phyloP scores from a whole-genome alignment of 257 asterid species.

The Knoxia roxburghii region DNA sequence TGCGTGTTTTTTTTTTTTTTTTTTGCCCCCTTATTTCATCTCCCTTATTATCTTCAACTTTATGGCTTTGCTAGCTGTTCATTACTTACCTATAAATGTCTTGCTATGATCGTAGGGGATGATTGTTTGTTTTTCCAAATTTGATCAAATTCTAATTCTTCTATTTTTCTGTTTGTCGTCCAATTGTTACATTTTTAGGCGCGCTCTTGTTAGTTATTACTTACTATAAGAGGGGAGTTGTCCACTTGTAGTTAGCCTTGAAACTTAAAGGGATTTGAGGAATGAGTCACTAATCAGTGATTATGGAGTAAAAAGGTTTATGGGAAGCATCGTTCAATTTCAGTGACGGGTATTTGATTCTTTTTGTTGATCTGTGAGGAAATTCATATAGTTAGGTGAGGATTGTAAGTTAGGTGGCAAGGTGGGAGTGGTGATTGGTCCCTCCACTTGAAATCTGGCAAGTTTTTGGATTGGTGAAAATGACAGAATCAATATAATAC shows the following conservation, averaged over 20 bases:
- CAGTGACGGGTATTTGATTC: not conserved
- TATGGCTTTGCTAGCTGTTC: not conserved
- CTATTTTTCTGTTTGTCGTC: not conserved
- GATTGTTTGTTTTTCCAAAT: not conserved
- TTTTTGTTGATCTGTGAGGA: not conserved
- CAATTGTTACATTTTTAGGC: not conserved
- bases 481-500: not conserved
- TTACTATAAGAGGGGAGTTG: too few relatives aligned
- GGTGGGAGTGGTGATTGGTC: slow-evolving; percentile 5
- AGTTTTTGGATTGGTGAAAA: not conserved
- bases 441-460: not conserved
- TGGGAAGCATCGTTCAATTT: not conserved
- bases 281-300: not conserved
- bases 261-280: too few relatives aligned
- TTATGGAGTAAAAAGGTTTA: not conserved
- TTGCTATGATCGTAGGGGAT: slow-evolving; percentile 6
- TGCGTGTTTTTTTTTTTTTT: not conserved
- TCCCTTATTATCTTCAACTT: not conserved
- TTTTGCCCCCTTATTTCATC: not conserved
- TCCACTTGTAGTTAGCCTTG: too few relatives aligned
- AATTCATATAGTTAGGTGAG: too few relatives aligned
- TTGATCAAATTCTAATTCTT: not conserved
- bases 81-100: not conserved
- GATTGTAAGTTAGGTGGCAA: slow-evolving; percentile 14
- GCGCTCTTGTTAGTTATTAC: too few relatives aligned